phyloP scores from a whole-genome alignment of 306 rosid genomes.

The Hippophae tibetana region DNA sequence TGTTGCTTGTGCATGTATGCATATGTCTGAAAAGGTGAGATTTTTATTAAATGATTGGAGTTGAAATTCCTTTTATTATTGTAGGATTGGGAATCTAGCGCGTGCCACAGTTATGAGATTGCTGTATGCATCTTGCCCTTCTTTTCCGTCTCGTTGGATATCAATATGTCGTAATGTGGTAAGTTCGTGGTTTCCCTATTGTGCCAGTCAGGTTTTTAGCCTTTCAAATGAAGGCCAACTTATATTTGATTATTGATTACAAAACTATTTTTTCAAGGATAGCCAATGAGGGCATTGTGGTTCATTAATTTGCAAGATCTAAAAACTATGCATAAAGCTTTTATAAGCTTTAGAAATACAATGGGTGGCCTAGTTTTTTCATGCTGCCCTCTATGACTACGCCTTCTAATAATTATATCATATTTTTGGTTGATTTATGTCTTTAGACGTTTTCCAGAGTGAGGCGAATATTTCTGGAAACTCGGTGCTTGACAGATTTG shows the following conservation, averaged over 20 bases:
- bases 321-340: no score
- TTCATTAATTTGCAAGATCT: no score
- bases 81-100: conserved; percentile 74
- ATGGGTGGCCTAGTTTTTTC: no score
- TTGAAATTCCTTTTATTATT: conserved; percentile 13
- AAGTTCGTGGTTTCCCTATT: conserved; percentile 20
- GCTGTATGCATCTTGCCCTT: conserved; percentile 86
- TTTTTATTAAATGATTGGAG: neutral
- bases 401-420: neutral
- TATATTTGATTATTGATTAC: no score
- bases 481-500: no score
- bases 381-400: neutral
- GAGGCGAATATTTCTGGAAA: no score
- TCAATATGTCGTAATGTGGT: conserved; percentile 84
- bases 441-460: neutral
- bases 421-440: neutral
- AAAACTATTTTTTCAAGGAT: no score
- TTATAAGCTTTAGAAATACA: no score
- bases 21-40: neutral
- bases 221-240: neutral
- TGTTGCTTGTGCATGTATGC: neutral
- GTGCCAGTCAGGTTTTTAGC: neutral
- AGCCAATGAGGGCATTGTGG: no score
- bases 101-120: conserved; percentile 73
- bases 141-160: conserved; percentile 83